phyloP scores from a whole-genome alignment of 2,329 filamentous ascomycete genomes.

The Fusarium marasasianum region DNA sequence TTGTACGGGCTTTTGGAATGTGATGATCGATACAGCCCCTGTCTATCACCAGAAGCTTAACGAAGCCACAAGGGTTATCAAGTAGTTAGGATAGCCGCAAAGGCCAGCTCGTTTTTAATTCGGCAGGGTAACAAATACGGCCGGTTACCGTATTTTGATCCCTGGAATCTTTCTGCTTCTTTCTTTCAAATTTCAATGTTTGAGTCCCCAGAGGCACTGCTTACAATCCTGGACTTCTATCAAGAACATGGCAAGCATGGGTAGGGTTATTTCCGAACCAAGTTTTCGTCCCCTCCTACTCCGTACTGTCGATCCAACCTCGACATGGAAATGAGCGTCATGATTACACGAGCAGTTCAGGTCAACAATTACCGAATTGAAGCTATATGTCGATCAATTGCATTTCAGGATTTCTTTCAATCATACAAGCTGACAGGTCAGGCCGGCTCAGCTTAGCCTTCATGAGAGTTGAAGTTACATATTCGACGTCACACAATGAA shows the following conservation, averaged over 20 bases:
- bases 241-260: constrained; percentile 16
- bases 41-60: constrained; percentile 14
- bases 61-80: background rate
- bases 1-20: constrained; percentile 15
- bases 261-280: constrained; percentile 37
- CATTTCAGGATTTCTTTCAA: constrained; percentile 3
- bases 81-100: background rate
- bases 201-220: background rate
- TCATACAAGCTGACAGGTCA: background rate
- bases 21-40: constrained; percentile 13
- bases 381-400: background rate
- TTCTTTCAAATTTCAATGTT: background rate
- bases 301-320: constrained; percentile 22
- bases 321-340: constrained; percentile 26
- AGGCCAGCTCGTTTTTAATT: background rate
- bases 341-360: constrained; percentile 14
- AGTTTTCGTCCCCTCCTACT: constrained; percentile 29
- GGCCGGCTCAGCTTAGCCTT: background rate
- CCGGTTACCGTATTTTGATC: background rate
- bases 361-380: constrained; percentile 8
- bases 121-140: background rate
- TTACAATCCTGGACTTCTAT: constrained; percentile 4
- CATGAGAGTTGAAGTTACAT: background rate
- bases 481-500: constrained; percentile 38
- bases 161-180: background rate